Evolutionary conservation across 2,329 filamentous ascomycete species (phyloP).

Genomic region (Exophiala mesophila): DNA sequence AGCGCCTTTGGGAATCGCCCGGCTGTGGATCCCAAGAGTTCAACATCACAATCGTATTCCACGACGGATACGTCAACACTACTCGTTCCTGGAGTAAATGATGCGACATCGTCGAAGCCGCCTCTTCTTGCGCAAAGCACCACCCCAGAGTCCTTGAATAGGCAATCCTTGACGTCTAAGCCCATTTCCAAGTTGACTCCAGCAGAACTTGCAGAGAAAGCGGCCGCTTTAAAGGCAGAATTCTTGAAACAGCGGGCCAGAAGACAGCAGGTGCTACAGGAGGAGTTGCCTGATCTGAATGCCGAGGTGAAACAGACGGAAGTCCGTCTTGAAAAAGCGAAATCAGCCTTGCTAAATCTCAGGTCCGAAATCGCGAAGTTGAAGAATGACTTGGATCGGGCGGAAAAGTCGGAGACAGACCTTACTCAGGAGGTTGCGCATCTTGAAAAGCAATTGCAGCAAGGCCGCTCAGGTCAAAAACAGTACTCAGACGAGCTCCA

Average conservation of each 20-base stretch:
- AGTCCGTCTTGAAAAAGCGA: constrained; percentile 32
- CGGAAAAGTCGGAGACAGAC: constrained; percentile 34
- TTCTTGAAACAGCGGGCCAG: constrained; percentile 36
- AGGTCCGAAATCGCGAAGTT: constrained; percentile 19
- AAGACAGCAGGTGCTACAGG: constrained; percentile 47
- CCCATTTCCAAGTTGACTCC: constrained; percentile 19
- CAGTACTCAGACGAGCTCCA: constrained; percentile 47
- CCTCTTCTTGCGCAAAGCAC: background rate
- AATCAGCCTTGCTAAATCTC: constrained; percentile 31
- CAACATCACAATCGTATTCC: too few relatives aligned
- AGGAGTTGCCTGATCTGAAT: constrained; percentile 43
- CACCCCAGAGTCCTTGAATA: background rate
- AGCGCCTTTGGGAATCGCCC: too few relatives aligned
- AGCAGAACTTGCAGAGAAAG: constrained; percentile 20
- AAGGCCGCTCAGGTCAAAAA: constrained; percentile 37
- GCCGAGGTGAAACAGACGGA: constrained; percentile 40
- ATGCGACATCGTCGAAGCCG: constrained; percentile 28
- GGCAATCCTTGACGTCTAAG: background rate
- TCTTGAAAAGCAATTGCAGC: constrained; percentile 35
- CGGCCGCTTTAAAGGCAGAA: constrained; percentile 28
- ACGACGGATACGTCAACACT: too few relatives aligned
- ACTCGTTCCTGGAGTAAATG: too few relatives aligned
- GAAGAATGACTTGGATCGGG: constrained; percentile 11
- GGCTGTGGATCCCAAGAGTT: too few relatives aligned
- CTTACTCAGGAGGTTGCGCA: constrained; percentile 44